phyloP scores from a whole-genome alignment of 306 rosid species.

The Gynostemma pentaphyllum region DNA sequence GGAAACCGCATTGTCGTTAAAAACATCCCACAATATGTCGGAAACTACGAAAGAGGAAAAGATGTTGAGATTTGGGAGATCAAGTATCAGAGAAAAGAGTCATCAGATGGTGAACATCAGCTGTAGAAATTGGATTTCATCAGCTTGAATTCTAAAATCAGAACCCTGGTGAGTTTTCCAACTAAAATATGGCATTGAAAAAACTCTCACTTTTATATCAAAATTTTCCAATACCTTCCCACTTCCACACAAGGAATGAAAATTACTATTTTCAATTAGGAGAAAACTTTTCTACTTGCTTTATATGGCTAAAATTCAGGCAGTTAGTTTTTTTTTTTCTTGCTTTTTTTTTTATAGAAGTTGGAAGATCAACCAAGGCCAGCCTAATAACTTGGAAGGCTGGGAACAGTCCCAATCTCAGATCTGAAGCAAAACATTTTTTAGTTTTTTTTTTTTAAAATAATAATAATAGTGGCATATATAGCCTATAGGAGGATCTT shows the following conservation, averaged over 20 bases:
- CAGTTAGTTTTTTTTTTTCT: too few species aligned
- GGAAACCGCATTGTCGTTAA: constrained; percentile 48
- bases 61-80: constrained; percentile 84
- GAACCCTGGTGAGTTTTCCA: constrained; percentile 2
- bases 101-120: background rate
- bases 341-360: too few species aligned
- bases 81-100: constrained; percentile 17
- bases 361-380: too few species aligned
- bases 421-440: too few species aligned
- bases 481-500: too few species aligned
- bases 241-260: too few species aligned
- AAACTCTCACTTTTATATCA: background rate
- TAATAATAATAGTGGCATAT: too few species aligned
- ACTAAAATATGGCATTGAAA: background rate
- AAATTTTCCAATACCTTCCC: background rate
- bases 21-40: constrained; percentile 53
- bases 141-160: background rate
- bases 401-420: background rate
- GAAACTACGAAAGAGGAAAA: constrained; percentile 56
- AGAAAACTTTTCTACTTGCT: too few species aligned
- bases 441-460: too few species aligned
- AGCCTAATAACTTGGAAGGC: too few species aligned
- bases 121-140: background rate
- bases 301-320: too few species aligned
- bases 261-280: too few species aligned